A percentile compares a stretch with the other conserved stretches of the same genome.
phyloP scores from a whole-genome alignment of 2,329 filamentous ascomycete genomes.

The Xylariaceae sp. region DNA sequence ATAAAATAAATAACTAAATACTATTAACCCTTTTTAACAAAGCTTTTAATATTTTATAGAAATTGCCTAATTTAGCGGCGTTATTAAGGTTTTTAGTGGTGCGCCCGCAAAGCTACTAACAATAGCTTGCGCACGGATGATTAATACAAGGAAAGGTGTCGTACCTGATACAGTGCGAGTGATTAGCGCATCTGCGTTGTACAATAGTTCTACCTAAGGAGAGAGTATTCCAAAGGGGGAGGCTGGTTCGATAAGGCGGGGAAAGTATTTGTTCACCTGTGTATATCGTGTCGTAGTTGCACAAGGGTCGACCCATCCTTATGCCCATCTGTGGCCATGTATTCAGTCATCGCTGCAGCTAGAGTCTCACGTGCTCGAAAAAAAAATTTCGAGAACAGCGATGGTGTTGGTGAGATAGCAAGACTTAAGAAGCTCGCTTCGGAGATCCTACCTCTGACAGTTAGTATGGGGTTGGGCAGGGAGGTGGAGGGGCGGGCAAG shows the following conservation, averaged over 20 bases:
- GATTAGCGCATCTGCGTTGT: no score
- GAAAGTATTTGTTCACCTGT: no score
- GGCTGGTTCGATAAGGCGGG: no score
- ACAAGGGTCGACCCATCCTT: background rate
- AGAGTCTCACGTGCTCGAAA: background rate
- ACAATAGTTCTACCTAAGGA: no score
- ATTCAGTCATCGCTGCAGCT: conserved; percentile 1
- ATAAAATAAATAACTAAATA: background rate
- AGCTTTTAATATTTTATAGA: conserved; percentile 3
- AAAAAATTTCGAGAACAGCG: no score
- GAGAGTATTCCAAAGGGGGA: no score
- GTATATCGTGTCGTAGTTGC: no score
- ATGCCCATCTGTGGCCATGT: background rate
- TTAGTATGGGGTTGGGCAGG: no score
- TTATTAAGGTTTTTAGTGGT: conserved; percentile 1
- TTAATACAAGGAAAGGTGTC: conserved; percentile 6
- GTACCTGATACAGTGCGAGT: no score
- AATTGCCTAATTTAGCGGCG: background rate
- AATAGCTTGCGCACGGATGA: conserved; percentile 5
- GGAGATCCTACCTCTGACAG: background rate
- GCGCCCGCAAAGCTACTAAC: background rate
- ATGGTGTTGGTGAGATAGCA: background rate
- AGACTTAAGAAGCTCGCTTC: background rate
- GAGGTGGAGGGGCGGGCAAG: no score
- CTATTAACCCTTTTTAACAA: conserved; percentile 2